Conservation (phyloP, 1,284 basidiomycete genomes). For the Gomphus bonarii region DNA sequence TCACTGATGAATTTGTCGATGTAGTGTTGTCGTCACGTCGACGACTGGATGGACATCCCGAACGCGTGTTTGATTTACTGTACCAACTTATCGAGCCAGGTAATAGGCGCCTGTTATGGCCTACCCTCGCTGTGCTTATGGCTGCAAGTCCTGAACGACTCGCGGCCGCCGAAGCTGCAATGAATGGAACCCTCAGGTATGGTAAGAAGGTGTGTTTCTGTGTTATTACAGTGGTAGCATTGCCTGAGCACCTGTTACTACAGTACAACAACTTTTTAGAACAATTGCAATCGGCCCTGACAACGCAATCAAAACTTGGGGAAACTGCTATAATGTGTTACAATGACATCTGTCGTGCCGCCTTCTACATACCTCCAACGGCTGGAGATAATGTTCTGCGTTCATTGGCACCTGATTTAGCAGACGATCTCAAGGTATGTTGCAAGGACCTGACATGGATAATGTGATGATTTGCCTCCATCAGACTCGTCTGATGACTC, state of each 20-base stretch:
- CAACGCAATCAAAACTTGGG: constrained; percentile 34
- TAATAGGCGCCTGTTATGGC: constrained; percentile 62
- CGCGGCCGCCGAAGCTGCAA: constrained; percentile 27
- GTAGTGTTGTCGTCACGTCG: constrained; percentile 49
- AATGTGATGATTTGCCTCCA: constrained; percentile 10
- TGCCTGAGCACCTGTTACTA: background rate
- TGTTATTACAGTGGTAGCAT: background rate
- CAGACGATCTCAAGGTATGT: constrained; percentile 66
- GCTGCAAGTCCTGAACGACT: constrained; percentile 74
- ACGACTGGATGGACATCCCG: constrained; percentile 68
- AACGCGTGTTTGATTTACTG: constrained; percentile 74
- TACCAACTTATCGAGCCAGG: constrained; percentile 47
- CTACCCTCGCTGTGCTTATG: constrained; percentile 68
- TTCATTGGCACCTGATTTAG: constrained; percentile 60
- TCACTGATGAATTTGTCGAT: constrained; percentile 74
- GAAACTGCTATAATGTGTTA: constrained; percentile 67
- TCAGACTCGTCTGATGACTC: constrained; percentile 31
- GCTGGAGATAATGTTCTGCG: constrained; percentile 52
- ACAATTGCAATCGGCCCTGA: constrained; percentile 21
- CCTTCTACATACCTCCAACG: constrained; percentile 49
- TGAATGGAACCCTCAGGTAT: constrained; percentile 16
- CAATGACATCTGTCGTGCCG: constrained; percentile 76
- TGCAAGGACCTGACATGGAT: background rate
- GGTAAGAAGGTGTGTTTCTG: constrained; percentile 4
- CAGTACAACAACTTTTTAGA: constrained; percentile 38